Percentiles rank a stretch among this genome's conserved stretches.
Evolutionary conservation across 1,284 basidiomycete genomes (phyloP).

Genomic region (Puccinia polysora): DNA sequence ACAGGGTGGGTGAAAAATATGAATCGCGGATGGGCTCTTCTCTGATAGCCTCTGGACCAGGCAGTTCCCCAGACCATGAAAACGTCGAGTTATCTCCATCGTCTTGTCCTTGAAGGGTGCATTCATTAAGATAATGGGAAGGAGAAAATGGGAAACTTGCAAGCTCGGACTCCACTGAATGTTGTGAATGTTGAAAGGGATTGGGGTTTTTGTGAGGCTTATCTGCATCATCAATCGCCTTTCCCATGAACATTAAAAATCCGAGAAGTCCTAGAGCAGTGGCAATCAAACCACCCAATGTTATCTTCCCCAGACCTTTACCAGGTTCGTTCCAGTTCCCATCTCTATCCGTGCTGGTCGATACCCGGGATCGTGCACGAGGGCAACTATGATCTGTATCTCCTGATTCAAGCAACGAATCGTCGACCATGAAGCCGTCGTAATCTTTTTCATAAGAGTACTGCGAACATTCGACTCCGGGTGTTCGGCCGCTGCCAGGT

Average conservation of each 20-base stretch:
- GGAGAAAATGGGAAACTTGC: constrained; percentile 33
- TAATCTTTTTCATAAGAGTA: constrained; percentile 10
- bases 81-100: neutral
- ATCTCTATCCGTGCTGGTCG: neutral
- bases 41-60: too few relatives aligned
- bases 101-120: neutral
- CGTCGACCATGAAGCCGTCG: neutral
- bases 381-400: neutral
- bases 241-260: constrained; percentile 15
- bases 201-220: neutral
- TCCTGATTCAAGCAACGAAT: constrained; percentile 14
- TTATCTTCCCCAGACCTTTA: neutral
- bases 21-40: neutral
- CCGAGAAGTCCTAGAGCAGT: constrained; percentile 12
- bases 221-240: neutral
- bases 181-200: neutral
- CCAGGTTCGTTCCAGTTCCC: constrained; percentile 29
- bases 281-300: neutral
- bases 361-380: too few relatives aligned
- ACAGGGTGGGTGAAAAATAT: constrained; percentile 16
- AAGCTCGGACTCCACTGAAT: neutral
- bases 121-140: constrained; percentile 31
- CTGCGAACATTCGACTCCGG: neutral
- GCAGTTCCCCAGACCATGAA: neutral
- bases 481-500: neutral